These are phyloP conservation scores for Eucalyptus pauciflora DNA, from an alignment of 345 rosid genomes.

Conservation along the genomic window DNA sequence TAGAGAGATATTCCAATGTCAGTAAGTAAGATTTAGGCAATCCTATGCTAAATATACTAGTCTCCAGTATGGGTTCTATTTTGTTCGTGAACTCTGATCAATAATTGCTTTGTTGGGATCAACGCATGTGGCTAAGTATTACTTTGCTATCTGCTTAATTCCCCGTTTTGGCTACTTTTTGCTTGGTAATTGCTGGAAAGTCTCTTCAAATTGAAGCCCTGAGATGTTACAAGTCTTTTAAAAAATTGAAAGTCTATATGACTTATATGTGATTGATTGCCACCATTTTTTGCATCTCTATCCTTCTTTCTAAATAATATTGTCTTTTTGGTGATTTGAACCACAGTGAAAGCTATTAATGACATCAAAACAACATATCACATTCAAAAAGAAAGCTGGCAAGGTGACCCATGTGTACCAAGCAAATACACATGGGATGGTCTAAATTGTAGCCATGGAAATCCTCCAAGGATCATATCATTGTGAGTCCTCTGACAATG, in stretches of 20 bases:
- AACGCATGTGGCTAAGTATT: no score
- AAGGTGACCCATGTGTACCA: slow-evolving; percentile 20
- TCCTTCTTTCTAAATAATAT: neutral
- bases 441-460: neutral
- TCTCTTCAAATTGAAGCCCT: neutral
- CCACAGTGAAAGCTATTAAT: slow-evolving; percentile 16
- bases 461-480: neutral
- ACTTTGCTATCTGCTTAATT: no score
- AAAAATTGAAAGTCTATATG: neutral
- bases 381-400: slow-evolving; percentile 5
- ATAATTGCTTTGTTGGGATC: no score
- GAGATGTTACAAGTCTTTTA: neutral
- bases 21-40: neutral
- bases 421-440: neutral
- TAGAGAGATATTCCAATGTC: neutral
- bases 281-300: neutral
- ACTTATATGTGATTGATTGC: neutral
- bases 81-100: accelerated
- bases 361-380: neutral
- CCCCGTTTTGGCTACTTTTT: neutral
- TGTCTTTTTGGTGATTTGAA: neutral
- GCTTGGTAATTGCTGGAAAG: neutral
- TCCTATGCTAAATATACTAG: no score
- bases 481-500: neutral
- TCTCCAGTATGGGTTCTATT: no score